Conservation (phyloP, 495 filamentous ascomycete species). For the Beverwykella pulmonaria region DNA sequence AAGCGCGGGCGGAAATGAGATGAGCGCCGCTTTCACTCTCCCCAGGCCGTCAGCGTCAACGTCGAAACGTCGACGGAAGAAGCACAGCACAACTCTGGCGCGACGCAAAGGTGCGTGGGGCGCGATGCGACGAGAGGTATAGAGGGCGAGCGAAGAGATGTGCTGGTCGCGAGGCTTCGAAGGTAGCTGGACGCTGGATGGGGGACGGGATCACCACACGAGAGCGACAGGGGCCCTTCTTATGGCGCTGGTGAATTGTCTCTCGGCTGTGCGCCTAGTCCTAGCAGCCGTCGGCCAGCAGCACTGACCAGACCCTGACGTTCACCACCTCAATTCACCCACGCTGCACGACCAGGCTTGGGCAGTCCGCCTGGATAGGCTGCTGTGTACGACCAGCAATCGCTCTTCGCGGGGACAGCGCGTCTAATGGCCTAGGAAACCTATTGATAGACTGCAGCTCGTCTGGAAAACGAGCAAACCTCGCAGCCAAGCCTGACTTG, state of each 20-base stretch:
- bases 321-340: slow-evolving; percentile 1
- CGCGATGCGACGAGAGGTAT: background rate
- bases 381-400: too few relatives aligned
- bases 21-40: slow-evolving; percentile 2
- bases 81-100: background rate
- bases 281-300: slow-evolving; percentile 17
- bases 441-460: too few relatives aligned
- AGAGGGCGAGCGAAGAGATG: background rate
- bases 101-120: background rate
- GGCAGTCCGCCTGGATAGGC: too few relatives aligned
- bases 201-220: slow-evolving; percentile 14
- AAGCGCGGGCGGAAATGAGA: slow-evolving; percentile 30
- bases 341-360: too few relatives aligned
- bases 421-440: too few relatives aligned
- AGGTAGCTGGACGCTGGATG: background rate
- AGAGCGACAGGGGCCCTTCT: slow-evolving; percentile 27
- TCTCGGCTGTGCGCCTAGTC: slow-evolving; percentile 19
- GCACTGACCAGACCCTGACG: slow-evolving; percentile 12
- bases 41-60: background rate
- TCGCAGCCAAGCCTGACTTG: too few relatives aligned
- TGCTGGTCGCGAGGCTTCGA: background rate
- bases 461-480: too few relatives aligned
- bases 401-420: too few relatives aligned
- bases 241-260: slow-evolving; percentile 28
- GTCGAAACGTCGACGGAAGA: background rate